Conservation (phyloP, 2,329 filamentous ascomycete species). For the Byssochlamys sp. region DNA sequence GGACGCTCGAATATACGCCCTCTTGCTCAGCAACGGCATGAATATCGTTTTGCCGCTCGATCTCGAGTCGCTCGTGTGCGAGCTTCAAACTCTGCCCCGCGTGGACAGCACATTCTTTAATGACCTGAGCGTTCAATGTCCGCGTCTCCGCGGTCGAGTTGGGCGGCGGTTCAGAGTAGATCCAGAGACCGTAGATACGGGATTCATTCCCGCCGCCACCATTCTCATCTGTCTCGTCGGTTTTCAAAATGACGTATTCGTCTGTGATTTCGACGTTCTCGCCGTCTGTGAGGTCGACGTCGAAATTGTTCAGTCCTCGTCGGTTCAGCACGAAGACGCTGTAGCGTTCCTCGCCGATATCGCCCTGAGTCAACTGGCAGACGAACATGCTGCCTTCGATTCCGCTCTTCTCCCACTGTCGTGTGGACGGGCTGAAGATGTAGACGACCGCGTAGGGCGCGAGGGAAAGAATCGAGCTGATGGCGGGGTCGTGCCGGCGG, state of each 20-base stretch:
- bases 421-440: slow-evolving; percentile 56
- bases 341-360: slow-evolving; percentile 40
- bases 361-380: slow-evolving; percentile 50
- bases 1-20: slow-evolving; percentile 31
- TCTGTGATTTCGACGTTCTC: slow-evolving; percentile 56
- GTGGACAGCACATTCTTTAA: slow-evolving; percentile 46
- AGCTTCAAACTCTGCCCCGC: slow-evolving; percentile 42
- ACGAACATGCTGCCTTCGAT: slow-evolving; percentile 85
- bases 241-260: slow-evolving; percentile 52
- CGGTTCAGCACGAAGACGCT: slow-evolving; percentile 64
- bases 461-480: slow-evolving; percentile 65
- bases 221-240: slow-evolving; percentile 25
- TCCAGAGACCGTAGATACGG: slow-evolving; percentile 53
- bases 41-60: slow-evolving; percentile 22
- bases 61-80: slow-evolving; percentile 31
- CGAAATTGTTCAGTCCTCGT: slow-evolving; percentile 60
- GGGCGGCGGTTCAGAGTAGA: slow-evolving; percentile 51
- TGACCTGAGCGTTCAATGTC: slow-evolving; percentile 43
- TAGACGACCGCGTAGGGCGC: slow-evolving; percentile 83
- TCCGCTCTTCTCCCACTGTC: slow-evolving; percentile 73
- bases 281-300: slow-evolving; percentile 50
- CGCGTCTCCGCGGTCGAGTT: slow-evolving; percentile 46
- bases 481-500: slow-evolving; percentile 65
- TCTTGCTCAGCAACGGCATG: slow-evolving; percentile 25
- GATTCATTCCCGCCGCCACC: slow-evolving; percentile 10